Conservation (phyloP, 768 basidiomycete species). For the Thelephora aurantiotincta region DNA sequence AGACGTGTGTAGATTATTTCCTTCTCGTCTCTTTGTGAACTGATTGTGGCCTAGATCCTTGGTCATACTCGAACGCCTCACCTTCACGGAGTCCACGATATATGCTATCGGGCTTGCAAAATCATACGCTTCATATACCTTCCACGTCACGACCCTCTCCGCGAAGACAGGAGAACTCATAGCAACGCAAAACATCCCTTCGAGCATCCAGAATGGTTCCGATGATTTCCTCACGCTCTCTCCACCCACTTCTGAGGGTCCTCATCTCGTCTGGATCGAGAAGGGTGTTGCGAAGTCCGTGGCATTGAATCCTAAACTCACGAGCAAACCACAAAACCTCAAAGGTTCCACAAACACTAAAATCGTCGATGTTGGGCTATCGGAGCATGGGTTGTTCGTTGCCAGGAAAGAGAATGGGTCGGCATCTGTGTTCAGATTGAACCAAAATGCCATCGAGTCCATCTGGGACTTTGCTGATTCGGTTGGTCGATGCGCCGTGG, state of each 20-base stretch:
- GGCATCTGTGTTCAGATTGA: conserved; percentile 39
- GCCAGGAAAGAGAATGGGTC: conserved; percentile 41
- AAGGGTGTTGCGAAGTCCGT: conserved; percentile 34
- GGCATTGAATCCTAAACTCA: conserved; percentile 35
- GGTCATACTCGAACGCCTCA: conserved; percentile 48
- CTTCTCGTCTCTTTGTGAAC: not conserved
- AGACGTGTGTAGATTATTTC: conserved; percentile 32
- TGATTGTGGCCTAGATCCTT: conserved; percentile 31
- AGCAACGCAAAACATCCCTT: conserved; percentile 36
- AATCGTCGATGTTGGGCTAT: conserved; percentile 49
- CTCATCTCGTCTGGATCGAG: conserved; percentile 42
- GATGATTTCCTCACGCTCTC: conserved; percentile 23
- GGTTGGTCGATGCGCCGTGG: conserved; percentile 21
- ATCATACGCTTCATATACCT: conserved; percentile 37
- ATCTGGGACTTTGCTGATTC: conserved; percentile 44
- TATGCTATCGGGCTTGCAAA: conserved; percentile 37
- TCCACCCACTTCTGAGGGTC: conserved; percentile 10
- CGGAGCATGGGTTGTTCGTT: conserved; percentile 42
- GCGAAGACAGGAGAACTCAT: conserved; percentile 37
- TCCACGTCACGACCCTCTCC: conserved; percentile 54
- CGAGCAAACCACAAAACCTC: conserved; percentile 28
- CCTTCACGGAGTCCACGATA: conserved; percentile 35
- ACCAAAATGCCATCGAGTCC: conserved; percentile 24
- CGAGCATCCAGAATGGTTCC: conserved; percentile 24
- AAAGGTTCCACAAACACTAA: conserved; percentile 31